Percentiles rank a stretch among this genome's conserved stretches.
These are phyloP conservation scores for Inosperma sp. DNA, from an alignment of 768 basidiomycete genomes.

Conservation along the genomic window DNA sequence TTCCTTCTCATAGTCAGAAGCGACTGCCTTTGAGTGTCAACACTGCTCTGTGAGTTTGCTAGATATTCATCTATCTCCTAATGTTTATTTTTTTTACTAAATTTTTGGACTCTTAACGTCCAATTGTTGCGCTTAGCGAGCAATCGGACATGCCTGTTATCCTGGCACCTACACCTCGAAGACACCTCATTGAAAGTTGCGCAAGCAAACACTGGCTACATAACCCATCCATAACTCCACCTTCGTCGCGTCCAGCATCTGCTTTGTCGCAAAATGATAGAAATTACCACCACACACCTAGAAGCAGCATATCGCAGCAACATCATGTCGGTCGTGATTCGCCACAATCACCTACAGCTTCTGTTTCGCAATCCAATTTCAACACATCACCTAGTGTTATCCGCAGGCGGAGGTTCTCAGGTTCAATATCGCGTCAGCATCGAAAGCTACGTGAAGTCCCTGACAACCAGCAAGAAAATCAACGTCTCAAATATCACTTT, in stretches of 20 bases:
- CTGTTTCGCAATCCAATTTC: background rate
- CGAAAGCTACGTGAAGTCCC: background rate
- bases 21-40: slow-evolving; percentile 4
- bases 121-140: background rate
- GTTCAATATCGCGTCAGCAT: background rate
- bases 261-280: slow-evolving; percentile 32
- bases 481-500: background rate
- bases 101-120: no score
- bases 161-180: slow-evolving; percentile 60
- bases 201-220: slow-evolving; percentile 61
- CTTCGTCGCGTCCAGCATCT: slow-evolving; percentile 45
- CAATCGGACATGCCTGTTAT: slow-evolving; percentile 34
- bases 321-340: slow-evolving; percentile 8
- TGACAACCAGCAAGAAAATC: background rate
- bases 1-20: background rate
- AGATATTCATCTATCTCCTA: no score
- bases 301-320: background rate
- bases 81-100: no score
- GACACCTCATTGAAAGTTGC: slow-evolving; percentile 57
- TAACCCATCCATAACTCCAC: slow-evolving; percentile 41
- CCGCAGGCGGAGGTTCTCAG: slow-evolving; percentile 7
- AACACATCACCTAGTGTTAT: slow-evolving; percentile 3
- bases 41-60: slow-evolving; percentile 15
- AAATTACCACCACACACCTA: slow-evolving; percentile 1
- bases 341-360: slow-evolving; percentile 9